Percentiles rank a stretch among this genome's conserved stretches.
These are phyloP conservation scores for Hyphodiscus hymeniophilus DNA, from an alignment of 495 filamentous ascomycete species.

Conservation along the genomic window DNA sequence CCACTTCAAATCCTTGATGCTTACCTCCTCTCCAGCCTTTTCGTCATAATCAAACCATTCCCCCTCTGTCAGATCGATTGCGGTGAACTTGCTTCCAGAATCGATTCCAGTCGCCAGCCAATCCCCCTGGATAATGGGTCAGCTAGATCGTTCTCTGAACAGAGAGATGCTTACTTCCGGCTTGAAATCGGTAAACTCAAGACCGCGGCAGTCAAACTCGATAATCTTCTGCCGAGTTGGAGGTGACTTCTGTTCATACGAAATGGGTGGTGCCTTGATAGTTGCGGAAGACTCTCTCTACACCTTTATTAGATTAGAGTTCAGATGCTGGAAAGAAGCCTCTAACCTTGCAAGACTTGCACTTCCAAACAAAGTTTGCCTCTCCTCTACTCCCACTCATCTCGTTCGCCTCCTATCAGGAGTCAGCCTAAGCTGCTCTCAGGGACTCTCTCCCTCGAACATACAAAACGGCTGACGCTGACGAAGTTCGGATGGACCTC, in stretches of 20 bases:
- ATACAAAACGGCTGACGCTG: constrained; percentile 80
- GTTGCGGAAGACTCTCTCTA: constrained; percentile 52
- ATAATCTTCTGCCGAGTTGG: constrained; percentile 69
- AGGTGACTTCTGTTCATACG: constrained; percentile 61
- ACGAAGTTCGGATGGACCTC: constrained; percentile 87
- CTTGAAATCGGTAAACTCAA: constrained; percentile 87
- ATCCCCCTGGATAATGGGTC: constrained; percentile 73
- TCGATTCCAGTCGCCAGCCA: constrained; percentile 81
- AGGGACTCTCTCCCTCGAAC: constrained; percentile 17
- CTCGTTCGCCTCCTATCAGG: constrained; percentile 66
- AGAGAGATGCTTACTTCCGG: constrained; percentile 55
- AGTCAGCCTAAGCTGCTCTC: background rate
- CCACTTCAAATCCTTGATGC: constrained; percentile 90
- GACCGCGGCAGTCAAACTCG: constrained; percentile 84
- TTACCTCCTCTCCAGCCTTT: constrained; percentile 64
- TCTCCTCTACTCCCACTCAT: constrained; percentile 87
- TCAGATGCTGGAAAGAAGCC: background rate
- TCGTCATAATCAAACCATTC: constrained; percentile 92
- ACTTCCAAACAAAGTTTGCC: constrained; percentile 97
- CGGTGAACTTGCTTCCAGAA: constrained; percentile 66
- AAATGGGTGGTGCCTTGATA: constrained; percentile 61
- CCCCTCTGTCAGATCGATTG: constrained; percentile 73
- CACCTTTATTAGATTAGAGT: constrained; percentile 2
- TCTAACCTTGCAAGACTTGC: constrained; percentile 77
- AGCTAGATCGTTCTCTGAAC: background rate